Evolutionary conservation across 2,329 filamentous ascomycete species (phyloP).

Genomic region (Hypocrella siamensis): DNA sequence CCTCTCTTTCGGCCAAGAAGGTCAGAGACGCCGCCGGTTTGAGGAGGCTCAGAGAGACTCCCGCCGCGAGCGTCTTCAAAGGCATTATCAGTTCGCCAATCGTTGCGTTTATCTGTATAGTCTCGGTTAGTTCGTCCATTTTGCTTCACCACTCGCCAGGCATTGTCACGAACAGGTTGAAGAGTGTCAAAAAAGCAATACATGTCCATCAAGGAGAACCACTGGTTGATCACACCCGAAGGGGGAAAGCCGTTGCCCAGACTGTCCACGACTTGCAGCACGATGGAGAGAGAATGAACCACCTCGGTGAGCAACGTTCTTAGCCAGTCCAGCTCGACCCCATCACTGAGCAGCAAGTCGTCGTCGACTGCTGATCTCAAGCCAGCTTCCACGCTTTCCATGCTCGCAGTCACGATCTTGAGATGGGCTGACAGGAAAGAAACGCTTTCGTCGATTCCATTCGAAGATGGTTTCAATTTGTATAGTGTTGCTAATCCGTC

Average conservation of each 20-base stretch:
- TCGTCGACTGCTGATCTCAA: slow-evolving; percentile 37
- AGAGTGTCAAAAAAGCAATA: slow-evolving; percentile 56
- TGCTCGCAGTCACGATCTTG: slow-evolving; percentile 27
- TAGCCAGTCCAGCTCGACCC: slow-evolving; percentile 42
- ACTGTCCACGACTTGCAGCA: slow-evolving; percentile 56
- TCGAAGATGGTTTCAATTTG: slow-evolving; percentile 11
- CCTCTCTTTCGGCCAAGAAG: slow-evolving; percentile 21
- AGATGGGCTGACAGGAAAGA: slow-evolving; percentile 32
- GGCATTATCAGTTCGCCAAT: slow-evolving; percentile 39
- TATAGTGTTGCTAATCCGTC: slow-evolving; percentile 15
- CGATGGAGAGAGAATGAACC: slow-evolving; percentile 55
- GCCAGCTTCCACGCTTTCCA: slow-evolving; percentile 31
- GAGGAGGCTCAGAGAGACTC: slow-evolving; percentile 57
- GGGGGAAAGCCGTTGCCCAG: slow-evolving; percentile 38
- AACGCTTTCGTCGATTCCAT: slow-evolving; percentile 22
- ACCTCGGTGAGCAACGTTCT: slow-evolving; percentile 52
- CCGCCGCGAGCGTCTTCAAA: slow-evolving; percentile 52
- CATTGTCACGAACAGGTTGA: slow-evolving; percentile 15
- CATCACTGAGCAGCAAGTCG: slow-evolving; percentile 30
- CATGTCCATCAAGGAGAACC: slow-evolving; percentile 59
- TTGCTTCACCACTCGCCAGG: not conserved
- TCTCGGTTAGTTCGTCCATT: slow-evolving; percentile 7
- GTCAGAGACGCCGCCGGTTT: slow-evolving; percentile 43
- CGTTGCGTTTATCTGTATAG: slow-evolving; percentile 18
- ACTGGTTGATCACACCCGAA: slow-evolving; percentile 44